A percentile compares a stretch with the other conserved stretches of the same genome.
Evolutionary conservation across 116 monocot genomes (phyloP).

Genomic region (Iris pallida): DNA sequence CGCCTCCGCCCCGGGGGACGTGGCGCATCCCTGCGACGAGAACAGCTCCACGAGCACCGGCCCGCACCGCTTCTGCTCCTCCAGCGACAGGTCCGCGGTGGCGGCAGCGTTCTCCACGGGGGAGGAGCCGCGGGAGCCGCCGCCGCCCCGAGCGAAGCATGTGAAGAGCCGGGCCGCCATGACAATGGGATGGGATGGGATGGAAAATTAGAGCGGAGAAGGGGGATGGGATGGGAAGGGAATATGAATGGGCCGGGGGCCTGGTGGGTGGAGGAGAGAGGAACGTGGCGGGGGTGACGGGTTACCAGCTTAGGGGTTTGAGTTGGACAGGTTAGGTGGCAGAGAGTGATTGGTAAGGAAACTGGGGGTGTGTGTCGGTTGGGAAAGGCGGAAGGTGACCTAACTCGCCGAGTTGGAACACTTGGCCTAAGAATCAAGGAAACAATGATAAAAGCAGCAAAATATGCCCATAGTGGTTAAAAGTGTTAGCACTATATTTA

Average conservation of each 20-base stretch:
- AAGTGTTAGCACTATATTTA: too few relatives aligned
- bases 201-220: neutral
- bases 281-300: constrained; percentile 26
- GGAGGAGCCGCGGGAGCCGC: constrained; percentile 7
- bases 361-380: neutral
- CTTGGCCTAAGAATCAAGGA: too few relatives aligned
- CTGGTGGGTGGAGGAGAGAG: constrained; percentile 32
- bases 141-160: constrained; percentile 67
- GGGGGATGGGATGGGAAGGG: neutral
- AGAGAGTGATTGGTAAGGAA: neutral
- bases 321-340: neutral
- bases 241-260: neutral
- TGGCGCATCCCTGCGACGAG: constrained; percentile 85
- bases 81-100: constrained; percentile 38
- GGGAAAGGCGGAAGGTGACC: neutral
- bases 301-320: constrained; percentile 1
- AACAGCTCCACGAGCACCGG: constrained; percentile 86
- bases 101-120: constrained; percentile 19
- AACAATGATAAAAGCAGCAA: too few relatives aligned
- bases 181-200: neutral
- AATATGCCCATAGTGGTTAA: too few relatives aligned
- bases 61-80: constrained; percentile 51
- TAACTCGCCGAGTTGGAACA: neutral
- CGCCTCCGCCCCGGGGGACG: constrained; percentile 81
- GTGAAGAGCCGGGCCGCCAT: constrained; percentile 84